Evolutionary conservation across 75 land plant species (phyloP).

Genomic region (Pinus tabuliformis): DNA sequence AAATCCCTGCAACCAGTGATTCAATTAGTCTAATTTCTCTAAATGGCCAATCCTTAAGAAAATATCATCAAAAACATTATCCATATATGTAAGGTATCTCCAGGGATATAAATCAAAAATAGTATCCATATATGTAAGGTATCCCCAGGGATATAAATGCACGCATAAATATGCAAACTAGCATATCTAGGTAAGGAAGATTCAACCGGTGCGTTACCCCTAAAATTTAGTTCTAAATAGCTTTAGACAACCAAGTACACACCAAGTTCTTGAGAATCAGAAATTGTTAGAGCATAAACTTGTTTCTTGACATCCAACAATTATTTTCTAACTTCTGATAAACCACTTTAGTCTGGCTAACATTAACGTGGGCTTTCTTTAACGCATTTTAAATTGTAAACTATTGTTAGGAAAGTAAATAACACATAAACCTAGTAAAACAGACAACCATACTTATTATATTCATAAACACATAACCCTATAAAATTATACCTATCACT

Average conservation of each 20-base stretch:
- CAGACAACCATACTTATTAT: too few relatives aligned
- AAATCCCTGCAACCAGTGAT: slow-evolving; percentile 50
- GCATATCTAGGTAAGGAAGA: neutral
- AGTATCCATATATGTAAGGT: neutral
- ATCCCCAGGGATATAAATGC: neutral
- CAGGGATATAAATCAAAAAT: neutral
- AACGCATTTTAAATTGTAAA: neutral
- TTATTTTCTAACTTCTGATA: too few relatives aligned
- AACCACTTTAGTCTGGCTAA: too few relatives aligned
- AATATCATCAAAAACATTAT: neutral
- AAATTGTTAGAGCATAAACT: neutral
- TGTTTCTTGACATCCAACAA: neutral
- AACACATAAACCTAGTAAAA: too few relatives aligned
- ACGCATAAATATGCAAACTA: neutral
- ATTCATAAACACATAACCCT: too few relatives aligned
- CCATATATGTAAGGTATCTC: neutral
- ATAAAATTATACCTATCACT: too few relatives aligned
- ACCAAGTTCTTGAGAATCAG: neutral
- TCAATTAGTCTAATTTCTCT: slow-evolving; percentile 4
- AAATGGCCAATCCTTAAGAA: neutral
- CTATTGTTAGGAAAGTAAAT: too few relatives aligned
- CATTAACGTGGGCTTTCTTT: too few relatives aligned
- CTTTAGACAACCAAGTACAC: neutral
- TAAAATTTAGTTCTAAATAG: neutral
- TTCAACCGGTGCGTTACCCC: neutral